Conservation (phyloP, 139 green algal species). For the Monoraphidium neglectum region DNA sequence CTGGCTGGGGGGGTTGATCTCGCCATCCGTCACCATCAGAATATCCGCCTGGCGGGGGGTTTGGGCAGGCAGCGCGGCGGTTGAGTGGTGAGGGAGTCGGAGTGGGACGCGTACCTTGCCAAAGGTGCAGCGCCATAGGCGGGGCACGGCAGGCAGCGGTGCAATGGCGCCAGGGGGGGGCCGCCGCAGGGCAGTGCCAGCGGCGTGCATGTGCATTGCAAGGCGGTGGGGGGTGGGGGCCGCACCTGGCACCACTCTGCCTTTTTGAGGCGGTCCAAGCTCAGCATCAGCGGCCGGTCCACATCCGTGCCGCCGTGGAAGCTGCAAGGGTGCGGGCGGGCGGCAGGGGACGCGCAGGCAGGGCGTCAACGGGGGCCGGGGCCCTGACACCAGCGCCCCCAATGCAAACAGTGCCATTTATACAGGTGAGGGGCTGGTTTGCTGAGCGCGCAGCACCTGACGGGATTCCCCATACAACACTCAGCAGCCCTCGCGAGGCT, state of each 20-base stretch:
- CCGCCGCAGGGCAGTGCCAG: background rate
- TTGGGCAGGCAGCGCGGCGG: background rate
- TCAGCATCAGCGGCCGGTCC: conserved; percentile 77
- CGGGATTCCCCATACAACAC: too few species aligned
- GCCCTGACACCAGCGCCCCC: too few species aligned
- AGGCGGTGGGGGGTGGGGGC: background rate
- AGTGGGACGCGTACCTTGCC: too few species aligned
- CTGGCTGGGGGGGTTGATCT: conserved; percentile 73
- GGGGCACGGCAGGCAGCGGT: too few species aligned
- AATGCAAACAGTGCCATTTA: too few species aligned
- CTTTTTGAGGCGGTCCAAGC: conserved; percentile 66
- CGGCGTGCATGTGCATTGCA: background rate
- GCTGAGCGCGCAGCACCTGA: too few species aligned
- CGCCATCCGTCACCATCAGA: conserved; percentile 92
- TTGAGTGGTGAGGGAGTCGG: too few species aligned
- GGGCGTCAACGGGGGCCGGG: too few species aligned
- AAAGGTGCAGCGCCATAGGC: too few species aligned
- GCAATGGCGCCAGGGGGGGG: too few species aligned
- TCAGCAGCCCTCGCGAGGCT: too few species aligned
- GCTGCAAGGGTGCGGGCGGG: background rate
- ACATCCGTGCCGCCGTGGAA: conserved; percentile 71
- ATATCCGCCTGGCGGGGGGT: conserved; percentile 77
- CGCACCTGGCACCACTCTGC: conserved; percentile 75
- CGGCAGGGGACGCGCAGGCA: conserved; percentile 38
- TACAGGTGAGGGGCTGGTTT: too few species aligned